These are phyloP conservation scores for Anthoceros angustus DNA, from an alignment of 225 moss, liverwort and hornwort species.

Conservation along the genomic window DNA sequence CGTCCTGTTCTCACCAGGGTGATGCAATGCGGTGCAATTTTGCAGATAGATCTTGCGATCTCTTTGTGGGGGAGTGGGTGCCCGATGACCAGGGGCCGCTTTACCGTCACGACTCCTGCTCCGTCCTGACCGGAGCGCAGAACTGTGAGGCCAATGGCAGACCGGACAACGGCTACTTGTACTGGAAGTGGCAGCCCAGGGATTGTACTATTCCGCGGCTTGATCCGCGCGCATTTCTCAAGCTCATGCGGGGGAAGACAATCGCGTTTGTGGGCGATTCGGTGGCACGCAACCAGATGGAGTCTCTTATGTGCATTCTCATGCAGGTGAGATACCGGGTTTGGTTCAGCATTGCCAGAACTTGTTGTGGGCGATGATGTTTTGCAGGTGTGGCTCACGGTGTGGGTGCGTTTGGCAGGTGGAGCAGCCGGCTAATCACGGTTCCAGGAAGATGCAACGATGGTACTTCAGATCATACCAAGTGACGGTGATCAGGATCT, in stretches of 20 bases:
- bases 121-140: conserved; percentile 33
- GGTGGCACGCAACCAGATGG: conserved; percentile 71
- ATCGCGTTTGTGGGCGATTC: conserved; percentile 80
- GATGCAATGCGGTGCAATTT: background rate
- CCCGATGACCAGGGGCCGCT: conserved; percentile 26
- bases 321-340: conserved; percentile 34
- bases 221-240: conserved; percentile 44
- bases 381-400: background rate
- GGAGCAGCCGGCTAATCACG: conserved; percentile 15
- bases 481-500: conserved; percentile 43
- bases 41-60: conserved; percentile 36
- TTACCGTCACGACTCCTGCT: conserved; percentile 41
- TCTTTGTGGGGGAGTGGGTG: conserved; percentile 55
- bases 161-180: conserved; percentile 43
- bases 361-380: background rate
- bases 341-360: background rate
- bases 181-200: conserved; percentile 69
- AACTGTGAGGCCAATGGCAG: conserved; percentile 68
- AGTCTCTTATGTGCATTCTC: conserved; percentile 64
- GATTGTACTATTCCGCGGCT: conserved; percentile 50
- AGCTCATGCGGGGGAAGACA: conserved; percentile 72
- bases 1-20: too few relatives aligned
- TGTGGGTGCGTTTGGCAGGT: conserved; percentile 19
- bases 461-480: conserved; percentile 47
- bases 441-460: conserved; percentile 29